These are phyloP conservation scores for Fusarium equiseti DNA, from an alignment of 2,329 filamentous ascomycete genomes.

Conservation along the genomic window DNA sequence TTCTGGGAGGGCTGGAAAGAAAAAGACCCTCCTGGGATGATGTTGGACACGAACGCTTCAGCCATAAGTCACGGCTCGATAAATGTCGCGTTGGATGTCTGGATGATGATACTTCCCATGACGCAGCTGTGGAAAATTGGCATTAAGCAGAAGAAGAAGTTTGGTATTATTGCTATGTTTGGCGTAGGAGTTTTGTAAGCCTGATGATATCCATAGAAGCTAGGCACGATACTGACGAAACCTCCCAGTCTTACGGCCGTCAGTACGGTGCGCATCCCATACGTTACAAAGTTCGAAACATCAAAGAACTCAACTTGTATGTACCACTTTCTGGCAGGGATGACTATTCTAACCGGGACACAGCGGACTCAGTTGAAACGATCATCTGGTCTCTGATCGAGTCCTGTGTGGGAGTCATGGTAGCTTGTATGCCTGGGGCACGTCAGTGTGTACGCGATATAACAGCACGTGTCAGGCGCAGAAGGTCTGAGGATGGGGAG, in stretches of 20 bases:
- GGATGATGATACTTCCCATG: slow-evolving; percentile 18
- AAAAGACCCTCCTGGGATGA: not conserved
- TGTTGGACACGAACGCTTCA: not conserved
- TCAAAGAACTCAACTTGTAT: slow-evolving; percentile 1
- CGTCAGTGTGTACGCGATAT: slow-evolving; percentile 10
- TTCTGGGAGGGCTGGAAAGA: slow-evolving; percentile 17
- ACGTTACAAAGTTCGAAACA: not conserved
- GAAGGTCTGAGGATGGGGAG: fast-evolving
- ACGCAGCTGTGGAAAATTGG: not conserved
- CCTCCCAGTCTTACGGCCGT: not conserved
- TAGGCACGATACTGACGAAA: fast-evolving
- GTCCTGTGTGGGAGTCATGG: slow-evolving; percentile 15
- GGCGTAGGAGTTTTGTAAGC: slow-evolving; percentile 1
- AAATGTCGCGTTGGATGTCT: slow-evolving; percentile 19
- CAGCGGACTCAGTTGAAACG: not conserved
- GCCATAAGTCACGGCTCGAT: not conserved
- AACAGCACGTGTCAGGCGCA: not conserved
- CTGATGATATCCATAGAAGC: too few species aligned
- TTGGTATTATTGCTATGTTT: slow-evolving; percentile 19
- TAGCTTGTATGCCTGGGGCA: slow-evolving; percentile 18
- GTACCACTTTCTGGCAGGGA: fast-evolving
- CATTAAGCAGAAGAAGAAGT: slow-evolving; percentile 3
- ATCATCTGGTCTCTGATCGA: slow-evolving; percentile 12
- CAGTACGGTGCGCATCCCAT: not conserved
- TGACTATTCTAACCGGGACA: fast-evolving